Evolutionary conservation across 2,329 filamentous ascomycete genomes (phyloP).

Genomic region (Thielaviopsis punctulata): DNA sequence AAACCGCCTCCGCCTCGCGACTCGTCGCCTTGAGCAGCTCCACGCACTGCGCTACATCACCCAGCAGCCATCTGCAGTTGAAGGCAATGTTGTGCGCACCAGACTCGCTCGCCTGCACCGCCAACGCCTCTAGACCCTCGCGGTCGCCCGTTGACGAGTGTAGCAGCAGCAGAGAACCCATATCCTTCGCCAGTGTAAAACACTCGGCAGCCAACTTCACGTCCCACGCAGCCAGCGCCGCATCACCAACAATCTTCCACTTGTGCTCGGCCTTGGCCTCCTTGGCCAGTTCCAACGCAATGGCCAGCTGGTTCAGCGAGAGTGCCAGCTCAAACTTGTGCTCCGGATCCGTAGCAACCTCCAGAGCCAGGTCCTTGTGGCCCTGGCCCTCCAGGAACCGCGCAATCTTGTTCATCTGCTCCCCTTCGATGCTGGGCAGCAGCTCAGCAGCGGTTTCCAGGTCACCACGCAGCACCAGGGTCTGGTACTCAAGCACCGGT

Average conservation of each 20-base stretch:
- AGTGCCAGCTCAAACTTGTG: constrained; percentile 93
- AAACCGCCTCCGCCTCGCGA: constrained; percentile 65
- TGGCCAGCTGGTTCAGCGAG: constrained; percentile 63
- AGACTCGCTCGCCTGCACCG: constrained; percentile 54
- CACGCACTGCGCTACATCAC: constrained; percentile 66
- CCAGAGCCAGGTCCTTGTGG: constrained; percentile 85
- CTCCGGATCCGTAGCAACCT: constrained; percentile 86
- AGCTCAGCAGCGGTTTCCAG: constrained; percentile 82
- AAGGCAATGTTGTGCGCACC: constrained; percentile 89
- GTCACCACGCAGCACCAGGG: constrained; percentile 80
- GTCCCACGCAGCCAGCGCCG: constrained; percentile 74
- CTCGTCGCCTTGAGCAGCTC: constrained; percentile 64
- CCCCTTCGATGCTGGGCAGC: constrained; percentile 66
- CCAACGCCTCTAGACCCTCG: constrained; percentile 55
- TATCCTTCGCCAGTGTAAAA: constrained; percentile 77
- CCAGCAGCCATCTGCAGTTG: constrained; percentile 72
- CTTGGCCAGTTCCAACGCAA: constrained; percentile 69
- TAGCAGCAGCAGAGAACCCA: constrained; percentile 74
- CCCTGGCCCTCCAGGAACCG: constrained; percentile 94
- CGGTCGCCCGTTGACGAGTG: constrained; percentile 73
- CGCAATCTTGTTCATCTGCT: constrained; percentile 95
- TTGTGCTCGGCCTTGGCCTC: constrained; percentile 84
- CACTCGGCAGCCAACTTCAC: constrained; percentile 79
- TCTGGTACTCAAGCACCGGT: constrained; percentile 91
- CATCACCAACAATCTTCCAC: constrained; percentile 95